Conservation (phyloP, 2,329 filamentous ascomycete species). For the Talaromyces sp. region DNA sequence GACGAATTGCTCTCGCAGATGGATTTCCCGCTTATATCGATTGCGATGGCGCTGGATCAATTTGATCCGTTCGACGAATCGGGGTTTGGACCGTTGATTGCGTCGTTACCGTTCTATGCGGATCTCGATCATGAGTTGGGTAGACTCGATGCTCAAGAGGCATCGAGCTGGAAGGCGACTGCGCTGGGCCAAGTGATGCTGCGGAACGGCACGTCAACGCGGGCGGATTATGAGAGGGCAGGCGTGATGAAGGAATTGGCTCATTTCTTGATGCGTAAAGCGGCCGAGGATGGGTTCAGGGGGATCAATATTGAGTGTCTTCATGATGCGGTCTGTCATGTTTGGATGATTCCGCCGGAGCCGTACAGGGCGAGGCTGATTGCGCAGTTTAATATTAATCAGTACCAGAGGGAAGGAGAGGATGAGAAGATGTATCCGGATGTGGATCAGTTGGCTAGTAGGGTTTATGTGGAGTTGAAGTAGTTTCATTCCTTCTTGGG, state of each 20-base stretch:
- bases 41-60: constrained; percentile 36
- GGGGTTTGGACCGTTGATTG: background rate
- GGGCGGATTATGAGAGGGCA: constrained; percentile 34
- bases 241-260: constrained; percentile 34
- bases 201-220: constrained; percentile 37
- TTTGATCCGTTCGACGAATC: constrained; percentile 24
- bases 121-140: background rate
- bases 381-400: background rate
- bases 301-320: constrained; percentile 37
- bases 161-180: constrained; percentile 27
- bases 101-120: background rate
- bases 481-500: background rate
- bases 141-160: constrained; percentile 19
- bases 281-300: constrained; percentile 29
- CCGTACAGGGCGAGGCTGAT: constrained; percentile 9
- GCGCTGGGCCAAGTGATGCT: constrained; percentile 31
- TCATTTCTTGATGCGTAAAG: constrained; percentile 38
- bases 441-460: background rate
- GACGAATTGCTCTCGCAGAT: constrained; percentile 24
- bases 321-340: constrained; percentile 20
- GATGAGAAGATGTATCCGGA: background rate
- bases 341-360: constrained; percentile 19
- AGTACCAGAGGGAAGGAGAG: background rate
- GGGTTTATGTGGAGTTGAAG: constrained; percentile 6
- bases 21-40: constrained; percentile 39